Base-by-base conservation (phyloP, 1,139 yeast genomes). In the Blastobotrys indianensis region DNA sequence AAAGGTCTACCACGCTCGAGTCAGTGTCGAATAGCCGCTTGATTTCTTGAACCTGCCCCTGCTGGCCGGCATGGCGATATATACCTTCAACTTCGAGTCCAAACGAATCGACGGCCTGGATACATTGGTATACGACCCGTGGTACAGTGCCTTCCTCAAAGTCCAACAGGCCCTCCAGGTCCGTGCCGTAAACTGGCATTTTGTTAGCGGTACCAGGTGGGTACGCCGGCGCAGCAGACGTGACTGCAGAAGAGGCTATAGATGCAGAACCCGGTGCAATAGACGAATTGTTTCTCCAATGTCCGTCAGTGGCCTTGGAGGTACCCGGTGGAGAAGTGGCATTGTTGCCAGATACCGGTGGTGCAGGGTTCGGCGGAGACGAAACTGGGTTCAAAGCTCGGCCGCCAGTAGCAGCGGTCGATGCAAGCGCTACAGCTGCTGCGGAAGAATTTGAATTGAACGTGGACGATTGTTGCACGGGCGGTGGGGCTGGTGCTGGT, bases 121-220 rank as follows among this genome's bases (percentile, higher is more conserved):
- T 84, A 70, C 97, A 90, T 60, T 83, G 86, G 54, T 83, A 82
- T 8, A 90, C 97, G 41, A 90, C 76, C n/a, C 85, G 75, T 1
- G 98, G 97, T 2, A 90, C 96, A 64, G 86, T 82, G 54, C 86
- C 94, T 45, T 87, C 95, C 51, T 94, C 96, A 56, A 76, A 80
- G 51, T 82, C 83, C 23, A 88, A 79, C 42, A 86, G 68, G 8
- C 76, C 79, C 53, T 85, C 94, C 16, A 92, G 73, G 0, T 94
- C 81, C 0, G 81, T 79, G 0, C 96, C 97, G 68, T 85, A 90
- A 0, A 90, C 82, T 63, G 67, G 60, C 48, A 65, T 46, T 3
- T 52, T 34, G 49, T 55, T 44, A 15, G 42, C 32, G 38, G 62
- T 44, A n/a, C 60, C 60, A 1, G 60, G 60, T 8, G 60, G 60